A percentile compares a stretch with the other conserved stretches of the same genome.
Evolutionary conservation across 2,329 filamentous ascomycete genomes (phyloP).

Genomic region (Aspergillus neotritici): DNA sequence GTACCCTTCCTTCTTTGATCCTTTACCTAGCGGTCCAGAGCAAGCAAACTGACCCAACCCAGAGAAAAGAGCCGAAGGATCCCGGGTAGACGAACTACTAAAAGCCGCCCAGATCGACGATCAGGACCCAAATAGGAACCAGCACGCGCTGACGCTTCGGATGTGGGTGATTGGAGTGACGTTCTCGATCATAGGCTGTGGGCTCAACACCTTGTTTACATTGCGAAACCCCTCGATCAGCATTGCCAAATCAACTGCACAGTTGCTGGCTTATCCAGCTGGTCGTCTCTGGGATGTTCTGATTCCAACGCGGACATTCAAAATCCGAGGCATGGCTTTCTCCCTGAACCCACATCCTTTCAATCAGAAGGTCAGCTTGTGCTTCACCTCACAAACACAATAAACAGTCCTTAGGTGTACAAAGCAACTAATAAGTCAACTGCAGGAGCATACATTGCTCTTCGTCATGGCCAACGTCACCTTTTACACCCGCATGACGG

Average conservation of each 20-base stretch:
- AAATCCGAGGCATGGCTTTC: too few species aligned
- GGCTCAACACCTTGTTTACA: conserved; percentile 15
- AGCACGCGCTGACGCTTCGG: conserved; percentile 18
- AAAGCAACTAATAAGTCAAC: background rate
- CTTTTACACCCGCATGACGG: conserved; percentile 23
- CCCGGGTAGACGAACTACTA: conserved; percentile 18
- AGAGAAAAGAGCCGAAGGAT: too few species aligned
- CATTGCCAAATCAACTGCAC: conserved; percentile 16
- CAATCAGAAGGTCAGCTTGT: conserved; percentile 22
- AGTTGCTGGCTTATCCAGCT: conserved; percentile 22
- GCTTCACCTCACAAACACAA: too few species aligned
- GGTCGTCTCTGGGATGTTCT: conserved; percentile 17
- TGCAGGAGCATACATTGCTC: conserved; percentile 21
- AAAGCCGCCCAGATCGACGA: conserved; percentile 42
- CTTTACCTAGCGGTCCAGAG: too few species aligned
- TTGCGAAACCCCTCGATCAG: conserved; percentile 22
- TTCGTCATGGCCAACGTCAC: conserved; percentile 28
- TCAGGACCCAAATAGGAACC: conserved; percentile 47
- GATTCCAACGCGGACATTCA: conserved; percentile 11
- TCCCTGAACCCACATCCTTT: conserved; percentile 28
- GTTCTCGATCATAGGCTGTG: conserved; percentile 13
- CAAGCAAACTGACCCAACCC: too few species aligned
- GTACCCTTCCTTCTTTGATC: background rate
- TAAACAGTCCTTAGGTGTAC: too few species aligned
- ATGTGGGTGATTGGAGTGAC: conserved; percentile 15